Conservation (phyloP, 306 rosid genomes). For the Myrica gale region DNA sequence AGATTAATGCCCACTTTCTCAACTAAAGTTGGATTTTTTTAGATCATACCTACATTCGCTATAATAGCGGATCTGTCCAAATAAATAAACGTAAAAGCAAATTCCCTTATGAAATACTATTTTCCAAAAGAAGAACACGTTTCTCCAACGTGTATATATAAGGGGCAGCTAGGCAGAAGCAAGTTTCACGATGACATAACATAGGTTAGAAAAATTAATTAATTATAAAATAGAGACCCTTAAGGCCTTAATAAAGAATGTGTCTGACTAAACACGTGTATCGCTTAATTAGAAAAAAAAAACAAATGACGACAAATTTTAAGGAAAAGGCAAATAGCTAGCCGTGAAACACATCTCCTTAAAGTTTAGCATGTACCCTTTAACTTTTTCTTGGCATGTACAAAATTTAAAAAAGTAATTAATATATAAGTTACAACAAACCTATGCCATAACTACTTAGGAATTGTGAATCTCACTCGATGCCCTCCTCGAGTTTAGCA, state of each 20-base stretch:
- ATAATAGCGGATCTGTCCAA: not conserved
- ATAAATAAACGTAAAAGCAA: not conserved
- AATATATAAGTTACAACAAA: too few species aligned
- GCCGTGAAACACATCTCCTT: not conserved
- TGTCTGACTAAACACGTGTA: too few species aligned
- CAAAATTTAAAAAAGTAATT: too few species aligned
- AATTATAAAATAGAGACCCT: too few species aligned
- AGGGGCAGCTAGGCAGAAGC: not conserved
- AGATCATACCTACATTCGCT: not conserved
- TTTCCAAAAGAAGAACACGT: not conserved
- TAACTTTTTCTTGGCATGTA: not conserved
- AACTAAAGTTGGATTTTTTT: conserved; percentile 9
- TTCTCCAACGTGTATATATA: not conserved
- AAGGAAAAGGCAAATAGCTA: too few species aligned
- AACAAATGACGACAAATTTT: too few species aligned
- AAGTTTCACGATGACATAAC: not conserved
- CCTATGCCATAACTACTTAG: too few species aligned
- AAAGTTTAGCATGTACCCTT: not conserved
- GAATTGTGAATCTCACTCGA: too few species aligned
- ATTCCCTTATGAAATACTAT: not conserved
- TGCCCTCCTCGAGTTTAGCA: too few species aligned
- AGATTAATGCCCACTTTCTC: conserved; percentile 14
- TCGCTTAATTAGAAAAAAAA: too few species aligned
- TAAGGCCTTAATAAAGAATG: too few species aligned
- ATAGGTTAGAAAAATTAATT: not conserved